phyloP scores from a whole-genome alignment of 108 stramenopile species.

The Epithemia pelagica region DNA sequence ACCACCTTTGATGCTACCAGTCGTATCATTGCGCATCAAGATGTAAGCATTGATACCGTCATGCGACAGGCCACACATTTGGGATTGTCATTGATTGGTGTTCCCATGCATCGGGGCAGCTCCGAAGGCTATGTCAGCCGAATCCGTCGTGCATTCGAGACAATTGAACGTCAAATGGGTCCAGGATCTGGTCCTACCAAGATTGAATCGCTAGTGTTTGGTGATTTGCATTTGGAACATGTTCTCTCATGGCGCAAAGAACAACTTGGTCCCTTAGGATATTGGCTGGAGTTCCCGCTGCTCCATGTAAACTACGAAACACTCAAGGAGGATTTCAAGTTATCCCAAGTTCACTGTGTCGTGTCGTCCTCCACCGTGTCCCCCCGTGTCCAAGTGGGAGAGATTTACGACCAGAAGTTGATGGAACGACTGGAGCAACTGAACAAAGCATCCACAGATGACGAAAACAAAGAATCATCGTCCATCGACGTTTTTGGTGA shows the following conservation, averaged over 20 bases:
- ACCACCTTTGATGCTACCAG: constrained; percentile 81
- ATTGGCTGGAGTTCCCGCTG: constrained; percentile 59
- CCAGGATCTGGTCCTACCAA: constrained; percentile 9
- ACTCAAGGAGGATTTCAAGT: constrained; percentile 57
- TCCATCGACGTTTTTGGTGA: constrained; percentile 76
- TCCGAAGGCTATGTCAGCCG: constrained; percentile 58
- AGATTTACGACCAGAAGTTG: constrained; percentile 35
- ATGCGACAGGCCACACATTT: constrained; percentile 67
- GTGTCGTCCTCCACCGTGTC: constrained; percentile 43
- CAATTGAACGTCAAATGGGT: constrained; percentile 19
- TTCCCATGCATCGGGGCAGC: constrained; percentile 67
- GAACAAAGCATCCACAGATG: not conserved
- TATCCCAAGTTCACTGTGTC: constrained; percentile 40
- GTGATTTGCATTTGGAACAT: constrained; percentile 90
- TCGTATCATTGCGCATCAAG: constrained; percentile 84
- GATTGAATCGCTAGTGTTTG: constrained; percentile 61
- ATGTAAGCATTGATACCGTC: constrained; percentile 62
- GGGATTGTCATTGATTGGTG: constrained; percentile 63
- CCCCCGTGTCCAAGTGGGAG: constrained; percentile 33
- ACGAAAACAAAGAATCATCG: not conserved
- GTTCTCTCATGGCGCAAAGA: constrained; percentile 78
- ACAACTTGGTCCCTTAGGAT: constrained; percentile 33
- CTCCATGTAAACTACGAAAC: constrained; percentile 56
- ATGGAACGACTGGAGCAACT: constrained; percentile 14
- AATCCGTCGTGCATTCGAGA: constrained; percentile 48